These are phyloP conservation scores for Populus ilicifolia DNA, from an alignment of 345 rosid species.

Conservation along the genomic window DNA sequence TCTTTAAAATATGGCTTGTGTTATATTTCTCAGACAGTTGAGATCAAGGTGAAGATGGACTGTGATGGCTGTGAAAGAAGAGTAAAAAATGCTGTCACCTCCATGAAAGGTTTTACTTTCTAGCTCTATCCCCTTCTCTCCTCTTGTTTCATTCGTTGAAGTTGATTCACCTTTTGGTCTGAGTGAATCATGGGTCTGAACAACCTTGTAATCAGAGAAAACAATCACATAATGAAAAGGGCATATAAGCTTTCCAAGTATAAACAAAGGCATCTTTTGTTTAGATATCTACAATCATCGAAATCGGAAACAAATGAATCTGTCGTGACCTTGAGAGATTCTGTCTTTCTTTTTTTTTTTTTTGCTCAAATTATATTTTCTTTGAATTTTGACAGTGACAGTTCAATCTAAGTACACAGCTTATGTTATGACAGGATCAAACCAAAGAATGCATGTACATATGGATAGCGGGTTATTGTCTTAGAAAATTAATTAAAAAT, in stretches of 20 bases:
- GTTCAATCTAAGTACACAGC: background rate
- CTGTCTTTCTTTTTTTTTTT: background rate
- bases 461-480: too few species aligned
- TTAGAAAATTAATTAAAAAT: too few species aligned
- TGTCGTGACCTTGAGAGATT: background rate
- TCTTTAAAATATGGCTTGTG: background rate
- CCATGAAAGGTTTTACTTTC: conserved; percentile 60
- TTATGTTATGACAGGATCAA: background rate
- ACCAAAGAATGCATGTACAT: too few species aligned
- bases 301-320: background rate
- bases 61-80: conserved; percentile 97
- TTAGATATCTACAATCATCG: background rate
- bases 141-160: background rate
- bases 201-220: background rate
- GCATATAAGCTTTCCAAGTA: background rate
- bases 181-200: background rate
- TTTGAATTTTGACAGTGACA: background rate
- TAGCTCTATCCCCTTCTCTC: background rate
- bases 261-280: background rate
- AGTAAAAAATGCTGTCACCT: conserved; percentile 62
- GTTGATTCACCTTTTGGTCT: background rate
- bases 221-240: background rate
- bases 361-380: background rate
- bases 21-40: conserved; percentile 62
- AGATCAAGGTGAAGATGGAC: conserved; percentile 96